Conservation (phyloP, 805 yeast species). For the Candida schatavii region DNA sequence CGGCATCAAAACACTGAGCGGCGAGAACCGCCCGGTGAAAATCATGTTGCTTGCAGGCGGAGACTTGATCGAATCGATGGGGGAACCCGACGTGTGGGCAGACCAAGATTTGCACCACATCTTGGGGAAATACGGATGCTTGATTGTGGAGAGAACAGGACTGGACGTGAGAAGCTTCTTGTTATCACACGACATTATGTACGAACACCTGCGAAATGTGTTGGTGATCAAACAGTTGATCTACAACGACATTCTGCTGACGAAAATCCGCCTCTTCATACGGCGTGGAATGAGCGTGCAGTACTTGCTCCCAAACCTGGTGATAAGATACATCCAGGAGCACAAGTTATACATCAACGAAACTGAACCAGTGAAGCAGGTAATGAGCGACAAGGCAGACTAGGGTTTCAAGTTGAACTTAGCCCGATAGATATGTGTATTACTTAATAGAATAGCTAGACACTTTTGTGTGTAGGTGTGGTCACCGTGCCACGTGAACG, state of each 20-base stretch:
- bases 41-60: conserved; percentile 98
- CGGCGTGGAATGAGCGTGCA: conserved; percentile 97
- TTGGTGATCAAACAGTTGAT: conserved; percentile 93
- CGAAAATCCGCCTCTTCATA: conserved; percentile 88
- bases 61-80: conserved; percentile 96
- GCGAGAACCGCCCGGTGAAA: conserved; percentile 75
- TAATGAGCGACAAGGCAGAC: conserved; percentile 39
- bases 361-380: conserved; percentile 93
- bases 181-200: conserved; percentile 93
- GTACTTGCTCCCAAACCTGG: conserved; percentile 88
- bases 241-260: conserved; percentile 92
- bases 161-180: conserved; percentile 91
- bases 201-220: conserved; percentile 90
- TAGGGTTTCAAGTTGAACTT: conserved; percentile 4
- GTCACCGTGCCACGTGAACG: neutral
- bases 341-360: conserved; percentile 81
- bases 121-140: conserved; percentile 91
- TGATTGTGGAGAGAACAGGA: conserved; percentile 96
- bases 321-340: conserved; percentile 91
- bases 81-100: conserved; percentile 99
- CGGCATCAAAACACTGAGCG: conserved; percentile 64
- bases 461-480: neutral
- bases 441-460: neutral
- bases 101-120: conserved; percentile 94
- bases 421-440: no score